A percentile compares a stretch with the other conserved stretches of the same genome.
phyloP scores from a whole-genome alignment of 192 early-diverging fungal genomes.

The Umbelopsis isabellina region DNA sequence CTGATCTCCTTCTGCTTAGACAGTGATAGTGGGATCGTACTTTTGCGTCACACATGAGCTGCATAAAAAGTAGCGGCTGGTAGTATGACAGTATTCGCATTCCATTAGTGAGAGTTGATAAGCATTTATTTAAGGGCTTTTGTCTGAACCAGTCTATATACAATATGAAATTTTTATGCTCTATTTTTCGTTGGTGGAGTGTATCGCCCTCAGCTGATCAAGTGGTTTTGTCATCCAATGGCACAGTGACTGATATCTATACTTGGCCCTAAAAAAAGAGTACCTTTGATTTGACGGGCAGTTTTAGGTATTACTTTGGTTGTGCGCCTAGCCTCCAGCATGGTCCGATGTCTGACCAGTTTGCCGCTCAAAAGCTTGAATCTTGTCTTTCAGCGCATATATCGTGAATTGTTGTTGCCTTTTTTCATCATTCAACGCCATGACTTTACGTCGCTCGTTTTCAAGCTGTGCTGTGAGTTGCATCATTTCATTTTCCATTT shows the following conservation, averaged over 20 bases:
- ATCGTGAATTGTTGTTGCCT: neutral
- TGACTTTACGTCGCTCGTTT: neutral
- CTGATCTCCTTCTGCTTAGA: neutral
- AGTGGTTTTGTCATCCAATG: too few relatives aligned
- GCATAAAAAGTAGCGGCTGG: constrained; percentile 35
- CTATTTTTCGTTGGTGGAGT: too few relatives aligned
- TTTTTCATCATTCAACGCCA: neutral
- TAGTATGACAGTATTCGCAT: constrained; percentile 39
- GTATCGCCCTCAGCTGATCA: too few relatives aligned
- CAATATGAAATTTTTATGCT: too few relatives aligned
- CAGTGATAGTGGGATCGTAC: constrained; percentile 18
- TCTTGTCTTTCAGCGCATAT: neutral
- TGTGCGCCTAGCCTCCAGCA: too few relatives aligned
- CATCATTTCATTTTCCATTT: constrained; percentile 9
- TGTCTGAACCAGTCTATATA: too few relatives aligned
- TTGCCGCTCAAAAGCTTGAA: neutral
- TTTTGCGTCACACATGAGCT: constrained; percentile 25
- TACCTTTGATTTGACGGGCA: too few relatives aligned
- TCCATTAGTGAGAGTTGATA: constrained; percentile 26
- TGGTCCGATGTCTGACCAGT: too few relatives aligned
- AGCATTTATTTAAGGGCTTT: neutral
- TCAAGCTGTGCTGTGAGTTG: neutral
- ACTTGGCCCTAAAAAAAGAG: neutral
- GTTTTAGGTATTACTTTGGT: too few relatives aligned
- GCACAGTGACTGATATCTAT: too few relatives aligned